Evolutionary conservation across 148 eudicot species (phyloP), one percentile per base, ranked within the genome.

Genomic region (Beta vulgaris): DNA sequence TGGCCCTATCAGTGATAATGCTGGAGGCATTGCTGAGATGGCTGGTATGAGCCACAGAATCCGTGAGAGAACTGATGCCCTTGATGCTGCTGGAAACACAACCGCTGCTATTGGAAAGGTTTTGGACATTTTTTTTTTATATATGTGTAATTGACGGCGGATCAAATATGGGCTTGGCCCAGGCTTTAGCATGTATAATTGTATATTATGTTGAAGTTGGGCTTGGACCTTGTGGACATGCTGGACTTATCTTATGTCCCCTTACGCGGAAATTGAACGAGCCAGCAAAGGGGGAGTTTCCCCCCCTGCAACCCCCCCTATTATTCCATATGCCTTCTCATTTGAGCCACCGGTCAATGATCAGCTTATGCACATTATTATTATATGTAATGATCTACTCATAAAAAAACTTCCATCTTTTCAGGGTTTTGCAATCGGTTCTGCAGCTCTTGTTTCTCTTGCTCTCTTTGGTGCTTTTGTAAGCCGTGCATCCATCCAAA

Each of bases 41-140:
- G 95, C 97, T 72, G 97, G 97, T 68, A 90, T 92, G 97, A 92
- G 95, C 84, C 97, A 88, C 85, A 85, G 79, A 36, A 90, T 92
- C 59, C 84, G 97, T 58, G 97, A 92, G 85, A 90, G 97, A 69
- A 92, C 97, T 40, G 97, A 92, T 82, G 97, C 97, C 40, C 95
- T 92, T 85, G 97, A 92, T 87, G 95, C 97, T 75, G 97, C 97
- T 21, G 97, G 97, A 63, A 92, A 92, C 86, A 92, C 97, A 32
- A 92, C 97, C 55, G 97, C 97, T 55, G 97, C 97, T 71, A 92
- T 92, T 68, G 97, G 97, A 62, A 92, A 92, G 97, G 97, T 92
- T 15, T 13, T 16, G 13, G 3, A 15, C 4, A 58, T 58, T 32
- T 55, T 12, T 32, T 21, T 51, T 13, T n/a, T 21, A 8, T 5